A percentile compares a stretch with the other conserved stretches of the same genome.
phyloP scores from a whole-genome alignment of 2,329 filamentous ascomycete species.

The Botryotinia calthae region DNA sequence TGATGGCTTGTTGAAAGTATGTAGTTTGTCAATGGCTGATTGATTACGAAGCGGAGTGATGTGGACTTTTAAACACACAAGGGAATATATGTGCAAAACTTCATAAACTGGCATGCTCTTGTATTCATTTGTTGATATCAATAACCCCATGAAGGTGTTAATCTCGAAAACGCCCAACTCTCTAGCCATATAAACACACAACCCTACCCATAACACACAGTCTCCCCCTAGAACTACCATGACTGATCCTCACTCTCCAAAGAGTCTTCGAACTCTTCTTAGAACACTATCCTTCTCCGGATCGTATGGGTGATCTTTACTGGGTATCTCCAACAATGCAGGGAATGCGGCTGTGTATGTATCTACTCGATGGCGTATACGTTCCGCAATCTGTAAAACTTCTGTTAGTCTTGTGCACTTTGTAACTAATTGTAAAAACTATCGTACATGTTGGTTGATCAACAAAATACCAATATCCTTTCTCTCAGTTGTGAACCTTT shows the following conservation, averaged over 20 bases:
- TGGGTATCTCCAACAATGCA: slow-evolving; percentile 93
- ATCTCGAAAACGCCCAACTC: slow-evolving; percentile 21
- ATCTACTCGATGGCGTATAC: slow-evolving; percentile 87
- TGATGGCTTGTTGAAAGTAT: neutral
- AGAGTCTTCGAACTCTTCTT: slow-evolving; percentile 74
- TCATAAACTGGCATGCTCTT: slow-evolving; percentile 21
- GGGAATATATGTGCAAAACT: neutral
- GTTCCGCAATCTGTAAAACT: slow-evolving; percentile 74
- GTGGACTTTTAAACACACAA: neutral
- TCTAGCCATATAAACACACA: slow-evolving; percentile 21
- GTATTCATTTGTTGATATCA: slow-evolving; percentile 23
- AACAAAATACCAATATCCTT: slow-evolving; percentile 96
- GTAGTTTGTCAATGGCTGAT: neutral
- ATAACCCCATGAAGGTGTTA: slow-evolving; percentile 3
- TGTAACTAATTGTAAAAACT: neutral
- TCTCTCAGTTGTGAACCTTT: slow-evolving; percentile 80
- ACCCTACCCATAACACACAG: neutral
- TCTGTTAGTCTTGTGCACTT: slow-evolving; percentile 12
- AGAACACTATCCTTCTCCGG: slow-evolving; percentile 98
- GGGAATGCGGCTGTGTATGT: slow-evolving; percentile 93
- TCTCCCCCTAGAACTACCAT: slow-evolving; percentile 14
- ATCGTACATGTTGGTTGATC: slow-evolving; percentile 91
- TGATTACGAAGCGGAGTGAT: neutral
- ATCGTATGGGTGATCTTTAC: slow-evolving; percentile 98
- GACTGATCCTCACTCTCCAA: slow-evolving; percentile 58